Base-by-base conservation (phyloP, 805 yeast genomes). In the Ogataea chonburiensis region DNA sequence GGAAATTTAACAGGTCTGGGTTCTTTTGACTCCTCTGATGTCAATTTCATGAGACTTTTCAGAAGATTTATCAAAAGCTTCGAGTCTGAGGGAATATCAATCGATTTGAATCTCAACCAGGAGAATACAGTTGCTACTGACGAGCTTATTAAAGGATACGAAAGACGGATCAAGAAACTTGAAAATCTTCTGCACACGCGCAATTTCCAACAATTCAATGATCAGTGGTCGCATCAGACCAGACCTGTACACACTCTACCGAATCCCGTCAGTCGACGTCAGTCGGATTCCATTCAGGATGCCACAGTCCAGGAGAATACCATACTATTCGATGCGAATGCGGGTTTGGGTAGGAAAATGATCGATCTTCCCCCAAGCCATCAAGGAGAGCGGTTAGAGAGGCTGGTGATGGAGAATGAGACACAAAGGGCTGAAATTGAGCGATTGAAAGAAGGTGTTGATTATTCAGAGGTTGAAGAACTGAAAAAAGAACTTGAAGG, bases 131-230 rank as follows among this genome's bases (percentile, higher is more conserved):
- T 28, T 9, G 11, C 45, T 2, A 37, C 37, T 20, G 54, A 61
- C 3, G 77, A 70, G 27, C 51, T 72, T 9, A 63, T 82, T 8
- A 70, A 70, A 45, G 86, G 85, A 0, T 81, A 87, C 45, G 81
- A 81, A 55, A 60, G 75, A 8, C 66, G 95, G 35, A 85, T 91
- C 25, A 77, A 75, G 43, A 83, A 83, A 47, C 68, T 91, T 34
- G 96, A 88, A 49, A 81, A 76, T 37, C 60, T 87, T 24, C 61
- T 88, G 11, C 93, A 87, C 54, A 86, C 84, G 44, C 82, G 78
- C 36, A 86, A 76, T 45, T 77, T 71, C 51, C 71, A 71, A 29
- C 73, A 77, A 34, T 64, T 77, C 24, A 68, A 68, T 20, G 56
- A 53, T n/a, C 54, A 52, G 31, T 61, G 64, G 64, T 51, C 62